A percentile compares a stretch with the other conserved stretches of the same genome.
These are phyloP conservation scores for Leishmania tarentolae DNA, from an alignment of 208 protist genomes.

Conservation along the genomic window DNA sequence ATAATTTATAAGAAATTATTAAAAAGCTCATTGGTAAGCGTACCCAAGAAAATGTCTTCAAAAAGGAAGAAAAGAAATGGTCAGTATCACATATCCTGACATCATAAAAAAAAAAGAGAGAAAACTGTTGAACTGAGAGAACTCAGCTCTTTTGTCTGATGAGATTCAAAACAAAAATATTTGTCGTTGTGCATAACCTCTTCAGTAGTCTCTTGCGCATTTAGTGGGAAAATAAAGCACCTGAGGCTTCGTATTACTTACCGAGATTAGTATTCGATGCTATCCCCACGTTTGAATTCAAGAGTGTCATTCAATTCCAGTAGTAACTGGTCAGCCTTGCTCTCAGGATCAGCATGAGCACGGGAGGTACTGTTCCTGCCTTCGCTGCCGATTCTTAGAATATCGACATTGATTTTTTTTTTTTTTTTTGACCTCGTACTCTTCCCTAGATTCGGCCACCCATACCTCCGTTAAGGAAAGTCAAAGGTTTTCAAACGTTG, in stretches of 20 bases:
- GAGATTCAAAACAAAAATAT: background rate
- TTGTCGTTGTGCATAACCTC: background rate
- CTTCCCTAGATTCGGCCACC: slow-evolving; percentile 57
- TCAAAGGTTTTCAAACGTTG: slow-evolving; percentile 55
- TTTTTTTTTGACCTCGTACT: slow-evolving; percentile 52
- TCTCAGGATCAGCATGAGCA: slow-evolving; percentile 31
- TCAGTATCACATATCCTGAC: background rate
- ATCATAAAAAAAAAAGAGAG: slow-evolving; percentile 2
- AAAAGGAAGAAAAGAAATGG: background rate
- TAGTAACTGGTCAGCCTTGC: slow-evolving; percentile 47
- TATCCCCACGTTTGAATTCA: slow-evolving; percentile 48
- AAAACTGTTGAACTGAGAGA: background rate
- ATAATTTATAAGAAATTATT: background rate
- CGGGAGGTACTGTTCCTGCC: slow-evolving; percentile 11
- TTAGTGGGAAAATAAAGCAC: background rate
- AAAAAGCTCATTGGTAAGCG: background rate
- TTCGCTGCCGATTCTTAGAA: background rate
- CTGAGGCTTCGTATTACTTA: background rate
- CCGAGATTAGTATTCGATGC: slow-evolving; percentile 29
- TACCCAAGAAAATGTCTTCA: background rate
- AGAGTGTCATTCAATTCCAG: slow-evolving; percentile 58
- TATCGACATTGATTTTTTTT: slow-evolving; percentile 37
- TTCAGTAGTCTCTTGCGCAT: background rate
- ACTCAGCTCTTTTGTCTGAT: background rate
- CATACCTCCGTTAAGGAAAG: slow-evolving; percentile 53